Conservation (phyloP, 75 land plant species). For the Ceratopteris richardii region DNA sequence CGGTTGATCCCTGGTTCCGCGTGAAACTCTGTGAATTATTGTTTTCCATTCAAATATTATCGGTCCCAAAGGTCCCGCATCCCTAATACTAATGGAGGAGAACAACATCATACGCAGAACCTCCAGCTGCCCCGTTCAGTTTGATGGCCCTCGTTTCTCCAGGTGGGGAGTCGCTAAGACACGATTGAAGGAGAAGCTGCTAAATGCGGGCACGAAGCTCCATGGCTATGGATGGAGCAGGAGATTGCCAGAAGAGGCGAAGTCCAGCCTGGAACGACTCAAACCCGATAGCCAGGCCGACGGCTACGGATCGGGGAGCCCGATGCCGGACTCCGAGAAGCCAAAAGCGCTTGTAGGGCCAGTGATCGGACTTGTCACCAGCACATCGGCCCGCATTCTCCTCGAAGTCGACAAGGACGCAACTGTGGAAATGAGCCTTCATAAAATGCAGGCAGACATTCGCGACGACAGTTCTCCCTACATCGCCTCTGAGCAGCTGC, state of each 20-base stretch:
- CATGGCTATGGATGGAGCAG: neutral
- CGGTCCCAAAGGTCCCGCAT: too few species aligned
- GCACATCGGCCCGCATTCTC: slow-evolving; percentile 24
- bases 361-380: slow-evolving; percentile 38
- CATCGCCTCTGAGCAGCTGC: too few species aligned
- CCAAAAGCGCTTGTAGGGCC: slow-evolving; percentile 30
- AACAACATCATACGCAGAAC: too few species aligned
- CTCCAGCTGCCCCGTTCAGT: too few species aligned
- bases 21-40: too few species aligned
- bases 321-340: too few species aligned
- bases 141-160: neutral
- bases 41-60: too few species aligned
- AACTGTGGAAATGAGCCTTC: slow-evolving; percentile 5
- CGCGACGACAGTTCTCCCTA: neutral
- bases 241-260: neutral
- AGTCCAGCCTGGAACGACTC: too few species aligned
- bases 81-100: too few species aligned
- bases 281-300: neutral
- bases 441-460: neutral
- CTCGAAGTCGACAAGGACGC: slow-evolving; percentile 18
- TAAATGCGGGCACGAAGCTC: neutral
- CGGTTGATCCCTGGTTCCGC: too few species aligned
- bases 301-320: neutral
- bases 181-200: neutral
- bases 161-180: neutral